Evolutionary conservation across 352 stramenopile species (phyloP), one percentile per base, ranked within the genome.

Genomic region (Halophytophthora batemanensis): DNA sequence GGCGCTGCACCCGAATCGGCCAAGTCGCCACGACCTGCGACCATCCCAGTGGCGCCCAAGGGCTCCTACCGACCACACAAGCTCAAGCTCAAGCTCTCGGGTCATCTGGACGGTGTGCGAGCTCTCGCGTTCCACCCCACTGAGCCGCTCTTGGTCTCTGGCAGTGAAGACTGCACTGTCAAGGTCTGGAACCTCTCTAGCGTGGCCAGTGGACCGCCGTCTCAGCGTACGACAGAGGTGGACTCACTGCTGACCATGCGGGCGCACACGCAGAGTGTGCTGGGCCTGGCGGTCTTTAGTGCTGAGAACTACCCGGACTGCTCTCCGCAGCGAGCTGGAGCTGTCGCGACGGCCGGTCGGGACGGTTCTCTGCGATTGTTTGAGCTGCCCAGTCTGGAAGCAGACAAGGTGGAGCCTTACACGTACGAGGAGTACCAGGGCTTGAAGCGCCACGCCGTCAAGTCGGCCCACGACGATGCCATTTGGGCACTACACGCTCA

Each of bases 401-500:
- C 42, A 21, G 82, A 90, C 43, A 87, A 84, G 23, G 62, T 63
- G 15, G 79, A 93, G 34, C 82, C 82, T 19, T 78, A 79, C 45
- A 78, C 76, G 21, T 83, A 81, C 38, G 70, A 76, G 60, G 79
- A 89, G 33, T 93, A 95, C 57, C 82, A 87, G 47, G 55, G 61
- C 17, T 62, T 92, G 34, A 84, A 86, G 46, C 56, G 77, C 6
- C 71, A 91, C 57, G 71, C 62, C 5, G 62, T 91, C 12, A 89
- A 90, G 33, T 71, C 74, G 50, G 82, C 85, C 2, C 85, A 95
- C 53, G 79, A 89, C 22, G 81, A 95, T 39, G 82, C 82, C 21
- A 71, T 95, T 29, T 95, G 85, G 85, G 62, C 89, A 45, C 70
- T 95, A 11, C 74, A 90, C 42, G 79, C 85, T 11, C 85, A 95